Conservation (phyloP, 164 flowering plant species). For the Tetracentron sinense region DNA sequence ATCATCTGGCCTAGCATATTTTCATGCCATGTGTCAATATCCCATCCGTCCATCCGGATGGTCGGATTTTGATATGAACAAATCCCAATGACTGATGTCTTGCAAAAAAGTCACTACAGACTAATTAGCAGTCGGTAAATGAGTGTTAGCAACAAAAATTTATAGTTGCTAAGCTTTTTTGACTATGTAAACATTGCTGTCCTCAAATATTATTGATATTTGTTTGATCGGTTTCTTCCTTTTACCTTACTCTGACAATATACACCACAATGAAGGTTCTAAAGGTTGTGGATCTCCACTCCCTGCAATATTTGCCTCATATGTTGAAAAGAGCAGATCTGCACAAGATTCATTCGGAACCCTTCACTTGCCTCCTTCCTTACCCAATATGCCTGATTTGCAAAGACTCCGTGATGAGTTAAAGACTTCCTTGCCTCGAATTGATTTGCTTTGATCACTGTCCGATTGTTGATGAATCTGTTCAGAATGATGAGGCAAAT, state of each 20-base stretch:
- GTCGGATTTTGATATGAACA: too few species aligned
- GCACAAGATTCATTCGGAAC: constrained; percentile 58
- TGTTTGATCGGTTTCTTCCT: constrained; percentile 87
- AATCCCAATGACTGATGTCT: too few species aligned
- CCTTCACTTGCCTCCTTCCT: constrained; percentile 67
- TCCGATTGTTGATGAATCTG: too few species aligned
- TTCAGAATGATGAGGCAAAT: too few species aligned
- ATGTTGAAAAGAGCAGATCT: constrained; percentile 60
- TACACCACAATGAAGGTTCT: constrained; percentile 87
- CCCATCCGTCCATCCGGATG: too few species aligned
- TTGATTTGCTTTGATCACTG: constrained; percentile 51
- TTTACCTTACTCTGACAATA: constrained; percentile 81
- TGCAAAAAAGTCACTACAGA: too few species aligned
- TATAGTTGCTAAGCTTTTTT: too few species aligned
- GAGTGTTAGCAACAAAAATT: too few species aligned
- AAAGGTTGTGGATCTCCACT: constrained; percentile 63
- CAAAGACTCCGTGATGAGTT: constrained; percentile 50
- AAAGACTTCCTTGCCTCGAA: constrained; percentile 47
- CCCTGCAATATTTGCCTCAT: constrained; percentile 60
- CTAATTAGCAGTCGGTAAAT: too few species aligned
- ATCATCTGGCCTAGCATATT: too few species aligned
- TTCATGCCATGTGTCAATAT: too few species aligned
- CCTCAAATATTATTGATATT: too few species aligned
- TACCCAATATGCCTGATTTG: constrained; percentile 68
- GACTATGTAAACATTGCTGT: background rate